Evolutionary conservation across 192 early-diverging fungal genomes (phyloP).

Genomic region (Podila minutissima): DNA sequence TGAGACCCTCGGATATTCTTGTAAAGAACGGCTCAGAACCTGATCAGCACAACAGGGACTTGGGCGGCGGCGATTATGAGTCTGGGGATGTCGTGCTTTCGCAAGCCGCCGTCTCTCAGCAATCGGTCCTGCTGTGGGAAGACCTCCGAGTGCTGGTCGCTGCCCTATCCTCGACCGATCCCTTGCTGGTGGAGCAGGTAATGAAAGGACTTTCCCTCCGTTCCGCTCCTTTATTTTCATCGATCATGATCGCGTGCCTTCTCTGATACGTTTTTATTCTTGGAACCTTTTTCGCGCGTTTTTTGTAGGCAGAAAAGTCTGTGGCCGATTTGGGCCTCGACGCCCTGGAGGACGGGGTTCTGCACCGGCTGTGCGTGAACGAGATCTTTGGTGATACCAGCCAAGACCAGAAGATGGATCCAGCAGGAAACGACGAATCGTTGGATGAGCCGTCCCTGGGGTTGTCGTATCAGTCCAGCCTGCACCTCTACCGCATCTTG

Average conservation of each 20-base stretch:
- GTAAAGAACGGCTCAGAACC: not conserved
- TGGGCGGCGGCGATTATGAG: not conserved
- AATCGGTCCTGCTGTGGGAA: constrained; percentile 28
- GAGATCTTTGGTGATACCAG: constrained; percentile 17
- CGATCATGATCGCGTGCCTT: not conserved
- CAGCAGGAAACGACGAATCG: constrained; percentile 1
- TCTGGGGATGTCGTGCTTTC: constrained; percentile 19
- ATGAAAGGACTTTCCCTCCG: not conserved
- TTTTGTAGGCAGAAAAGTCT: constrained; percentile 6
- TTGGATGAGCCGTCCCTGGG: too few relatives aligned
- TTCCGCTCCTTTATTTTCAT: not conserved
- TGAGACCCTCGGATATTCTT: constrained; percentile 23
- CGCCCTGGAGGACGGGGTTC: constrained; percentile 17
- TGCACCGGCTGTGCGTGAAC: constrained; percentile 22
- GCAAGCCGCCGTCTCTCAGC: constrained; percentile 18
- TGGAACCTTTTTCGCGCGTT: too few relatives aligned
- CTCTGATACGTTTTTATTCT: not conserved
- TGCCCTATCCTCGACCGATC: not conserved
- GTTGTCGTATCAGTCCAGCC: constrained; percentile 22
- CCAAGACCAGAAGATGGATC: not conserved
- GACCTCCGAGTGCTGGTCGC: constrained; percentile 11
- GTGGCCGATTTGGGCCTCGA: constrained; percentile 16
- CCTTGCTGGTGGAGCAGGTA: not conserved
- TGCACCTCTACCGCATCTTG: constrained; percentile 3
- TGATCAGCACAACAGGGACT: not conserved